These are phyloP conservation scores for Syzygium jambos DNA, from an alignment of 345 rosid genomes.

Conservation along the genomic window DNA sequence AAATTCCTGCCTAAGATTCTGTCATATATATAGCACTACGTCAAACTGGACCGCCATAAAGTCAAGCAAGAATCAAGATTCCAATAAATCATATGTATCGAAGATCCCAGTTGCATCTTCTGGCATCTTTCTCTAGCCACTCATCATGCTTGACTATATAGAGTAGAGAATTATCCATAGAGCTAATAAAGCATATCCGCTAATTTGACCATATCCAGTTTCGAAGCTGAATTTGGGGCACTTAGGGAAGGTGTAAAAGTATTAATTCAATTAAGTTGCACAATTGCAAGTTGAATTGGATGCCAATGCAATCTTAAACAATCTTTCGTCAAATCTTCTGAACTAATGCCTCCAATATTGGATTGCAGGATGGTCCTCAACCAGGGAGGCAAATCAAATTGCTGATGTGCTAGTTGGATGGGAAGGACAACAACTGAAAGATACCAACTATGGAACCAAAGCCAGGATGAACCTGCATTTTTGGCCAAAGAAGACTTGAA, in stretches of 20 bases:
- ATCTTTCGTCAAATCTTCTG: neutral
- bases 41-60: neutral
- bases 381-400: neutral
- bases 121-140: neutral
- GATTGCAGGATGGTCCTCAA: neutral
- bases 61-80: neutral
- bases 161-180: neutral
- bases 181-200: neutral
- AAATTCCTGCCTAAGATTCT: neutral
- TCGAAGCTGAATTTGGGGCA: neutral
- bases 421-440: neutral
- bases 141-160: neutral
- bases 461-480: neutral
- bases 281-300: neutral
- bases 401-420: neutral
- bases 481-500: neutral
- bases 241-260: neutral
- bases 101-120: neutral
- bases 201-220: neutral
- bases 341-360: neutral
- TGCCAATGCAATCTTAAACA: neutral
- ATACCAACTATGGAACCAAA: neutral
- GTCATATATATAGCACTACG: neutral
- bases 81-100: neutral
- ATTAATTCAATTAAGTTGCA: neutral